These are phyloP conservation scores for Coemansia sp. DNA, from an alignment of 192 early-diverging fungal genomes.

Conservation along the genomic window DNA sequence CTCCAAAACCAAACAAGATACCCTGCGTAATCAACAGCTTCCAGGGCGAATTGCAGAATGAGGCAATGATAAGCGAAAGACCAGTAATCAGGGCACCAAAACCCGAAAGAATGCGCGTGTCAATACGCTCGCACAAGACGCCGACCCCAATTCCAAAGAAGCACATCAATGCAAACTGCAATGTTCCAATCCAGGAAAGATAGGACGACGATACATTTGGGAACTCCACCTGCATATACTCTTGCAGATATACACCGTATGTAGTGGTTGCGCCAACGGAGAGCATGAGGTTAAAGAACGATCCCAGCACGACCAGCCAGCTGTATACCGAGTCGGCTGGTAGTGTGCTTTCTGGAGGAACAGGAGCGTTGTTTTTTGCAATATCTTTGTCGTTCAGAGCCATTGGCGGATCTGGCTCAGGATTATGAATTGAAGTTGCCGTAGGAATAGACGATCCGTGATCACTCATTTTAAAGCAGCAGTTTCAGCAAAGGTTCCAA, in stretches of 20 bases:
- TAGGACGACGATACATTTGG: conserved; percentile 16
- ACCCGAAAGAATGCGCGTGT: conserved; percentile 13
- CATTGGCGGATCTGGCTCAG: too few relatives aligned
- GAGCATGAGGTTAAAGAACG: conserved; percentile 25
- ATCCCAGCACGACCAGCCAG: conserved; percentile 30
- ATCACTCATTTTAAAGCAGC: too few relatives aligned
- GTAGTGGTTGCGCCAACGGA: conserved; percentile 18
- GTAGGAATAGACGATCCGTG: too few relatives aligned
- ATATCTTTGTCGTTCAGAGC: background rate
- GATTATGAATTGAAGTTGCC: too few relatives aligned
- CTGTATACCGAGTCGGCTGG: conserved; percentile 12
- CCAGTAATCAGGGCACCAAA: conserved; percentile 19
- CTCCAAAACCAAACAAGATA: conserved; percentile 67
- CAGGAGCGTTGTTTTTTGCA: background rate
- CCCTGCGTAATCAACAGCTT: conserved; percentile 70
- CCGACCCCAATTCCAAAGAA: conserved; percentile 29
- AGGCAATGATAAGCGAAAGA: conserved; percentile 16
- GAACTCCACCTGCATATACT: conserved; percentile 26
- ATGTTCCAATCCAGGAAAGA: conserved; percentile 33
- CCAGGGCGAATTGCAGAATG: conserved; percentile 51
- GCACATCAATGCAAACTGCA: conserved; percentile 30
- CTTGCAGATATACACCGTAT: conserved; percentile 26
- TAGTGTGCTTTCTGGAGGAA: background rate
- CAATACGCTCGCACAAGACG: conserved; percentile 22
- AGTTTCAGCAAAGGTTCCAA: too few relatives aligned